These are phyloP conservation scores for Barnettozyma salicaria DNA, from an alignment of 805 yeast genomes.

Conservation along the genomic window DNA sequence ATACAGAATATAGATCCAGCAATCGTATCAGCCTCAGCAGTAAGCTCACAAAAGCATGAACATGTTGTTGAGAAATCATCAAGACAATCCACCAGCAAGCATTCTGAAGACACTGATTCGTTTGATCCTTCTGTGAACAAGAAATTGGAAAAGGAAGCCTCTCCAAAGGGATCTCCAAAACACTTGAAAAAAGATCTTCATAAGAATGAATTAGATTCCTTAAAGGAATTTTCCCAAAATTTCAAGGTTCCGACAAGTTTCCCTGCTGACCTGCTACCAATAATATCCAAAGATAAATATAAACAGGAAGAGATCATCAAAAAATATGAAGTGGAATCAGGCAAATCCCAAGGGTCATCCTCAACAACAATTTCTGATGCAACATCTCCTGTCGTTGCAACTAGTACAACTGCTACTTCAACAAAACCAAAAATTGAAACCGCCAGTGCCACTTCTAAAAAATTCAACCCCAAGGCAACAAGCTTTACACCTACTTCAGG, in stretches of 20 bases:
- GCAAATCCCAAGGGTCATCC: slow-evolving; percentile 17
- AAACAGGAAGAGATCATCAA: slow-evolving; percentile 56
- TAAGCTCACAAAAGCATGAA: neutral
- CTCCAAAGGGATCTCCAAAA: slow-evolving; percentile 7
- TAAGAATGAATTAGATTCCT: slow-evolving; percentile 60
- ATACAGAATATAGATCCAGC: slow-evolving; percentile 54
- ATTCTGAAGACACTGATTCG: too few relatives aligned
- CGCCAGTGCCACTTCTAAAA: slow-evolving; percentile 23
- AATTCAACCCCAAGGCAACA: slow-evolving; percentile 64
- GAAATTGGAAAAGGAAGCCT: too few relatives aligned
- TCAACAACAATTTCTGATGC: slow-evolving; percentile 6
- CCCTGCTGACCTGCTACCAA: slow-evolving; percentile 53
- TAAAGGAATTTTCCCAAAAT: slow-evolving; percentile 73
- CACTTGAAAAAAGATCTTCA: slow-evolving; percentile 28
- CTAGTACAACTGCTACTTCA: neutral
- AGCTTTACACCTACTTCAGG: slow-evolving; percentile 48
- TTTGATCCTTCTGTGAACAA: too few relatives aligned
- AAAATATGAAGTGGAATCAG: slow-evolving; percentile 15
- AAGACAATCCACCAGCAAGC: too few relatives aligned
- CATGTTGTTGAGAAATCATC: slow-evolving; percentile 1
- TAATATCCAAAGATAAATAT: slow-evolving; percentile 58
- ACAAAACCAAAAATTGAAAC: slow-evolving; percentile 4
- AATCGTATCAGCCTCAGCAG: slow-evolving; percentile 45
- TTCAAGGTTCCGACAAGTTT: slow-evolving; percentile 63
- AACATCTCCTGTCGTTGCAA: slow-evolving; percentile 1